Base-by-base conservation (phyloP, 2,329 filamentous ascomycete species). In the Albifimbria verrucaria region DNA sequence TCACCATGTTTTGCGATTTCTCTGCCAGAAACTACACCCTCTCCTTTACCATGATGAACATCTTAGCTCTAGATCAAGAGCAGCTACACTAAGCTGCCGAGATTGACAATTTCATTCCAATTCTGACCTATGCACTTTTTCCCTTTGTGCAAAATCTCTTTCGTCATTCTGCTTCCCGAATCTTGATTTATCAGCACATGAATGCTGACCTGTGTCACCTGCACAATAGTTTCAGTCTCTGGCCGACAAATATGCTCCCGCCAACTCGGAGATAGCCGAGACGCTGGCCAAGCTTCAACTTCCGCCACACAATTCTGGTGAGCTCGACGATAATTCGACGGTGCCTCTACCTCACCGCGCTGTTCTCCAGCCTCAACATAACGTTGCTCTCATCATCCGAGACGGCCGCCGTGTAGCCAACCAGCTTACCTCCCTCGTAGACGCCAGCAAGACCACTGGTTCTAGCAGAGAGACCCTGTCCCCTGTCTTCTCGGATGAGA, bases 1-100 rank as follows among this genome's bases (percentile, higher is more conserved):
- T 47, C 49, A 12, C 44, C 32, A 39, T n/a, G 17, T 21, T 10
- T 9, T 7, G 17, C 41, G 50, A 46, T 62, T 50, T 53, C 21
- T n/a, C 47, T 28, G 20, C 18, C 53, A 41, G 47, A 42, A 52
- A 49, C 45, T 18, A 21, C 52, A 51, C 28, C 48, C 28, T 23
- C 43, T 24, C 18, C n/a, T 62, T 62, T 62, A 66, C 61, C 58
- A 68, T 73, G 70, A 73, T 73, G 71, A 73, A 66, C 65, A 70
- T 55, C 68, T 88, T 90, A 90, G 88, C 88, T 91, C 88, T 90
- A 90, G 88, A 90, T 89, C 87, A 87, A 79, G 80, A 90, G 85
- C 79, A 82, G 75, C 79, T 76, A 78, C 75, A 77, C 57, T 54
- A 55, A 59, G 61, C 61, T 72, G 69, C 70, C 66, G 72, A 82